Percentiles rank a stretch among this genome's conserved stretches.
These are phyloP conservation scores for Golubevia pallescens DNA, from an alignment of 1,284 basidiomycete genomes.

Conservation along the genomic window DNA sequence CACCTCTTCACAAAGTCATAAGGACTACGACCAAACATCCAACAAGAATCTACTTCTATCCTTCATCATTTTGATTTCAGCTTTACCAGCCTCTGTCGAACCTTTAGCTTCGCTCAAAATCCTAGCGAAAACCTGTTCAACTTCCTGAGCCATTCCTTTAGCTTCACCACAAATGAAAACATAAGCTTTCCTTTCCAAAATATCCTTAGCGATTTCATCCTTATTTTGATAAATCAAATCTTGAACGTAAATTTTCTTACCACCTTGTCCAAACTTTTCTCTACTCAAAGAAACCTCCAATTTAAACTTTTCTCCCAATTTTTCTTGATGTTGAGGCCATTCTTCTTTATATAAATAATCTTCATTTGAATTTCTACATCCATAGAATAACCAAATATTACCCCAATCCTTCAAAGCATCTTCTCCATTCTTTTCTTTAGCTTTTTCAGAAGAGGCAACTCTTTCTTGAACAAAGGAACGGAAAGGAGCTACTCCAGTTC, in stretches of 20 bases:
- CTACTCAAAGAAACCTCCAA: constrained; percentile 89
- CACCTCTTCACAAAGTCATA: no score
- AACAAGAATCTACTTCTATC: constrained; percentile 76
- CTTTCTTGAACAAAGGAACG: constrained; percentile 97
- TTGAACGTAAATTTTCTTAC: constrained; percentile 96
- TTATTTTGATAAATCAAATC: constrained; percentile 72
- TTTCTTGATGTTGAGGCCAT: constrained; percentile 84
- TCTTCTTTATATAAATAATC: constrained; percentile 95
- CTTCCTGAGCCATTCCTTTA: constrained; percentile 91
- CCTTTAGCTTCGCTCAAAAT: constrained; percentile 94
- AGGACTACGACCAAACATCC: constrained; percentile 40
- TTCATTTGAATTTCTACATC: constrained; percentile 82
- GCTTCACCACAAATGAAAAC: constrained; percentile 85
- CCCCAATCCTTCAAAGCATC: constrained; percentile 95
- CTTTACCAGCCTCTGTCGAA: constrained; percentile 81
- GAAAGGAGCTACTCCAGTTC: constrained; percentile 97
- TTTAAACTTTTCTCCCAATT: constrained; percentile 87
- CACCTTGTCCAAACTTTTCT: constrained; percentile 76
- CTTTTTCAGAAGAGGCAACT: constrained; percentile 88
- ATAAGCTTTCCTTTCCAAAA: constrained; percentile 91
- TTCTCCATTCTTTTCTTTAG: constrained; percentile 85
- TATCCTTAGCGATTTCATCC: constrained; percentile 78
- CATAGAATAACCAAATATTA: constrained; percentile 90
- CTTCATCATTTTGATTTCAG: constrained; percentile 91
- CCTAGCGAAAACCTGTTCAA: constrained; percentile 82